These are phyloP conservation scores for Passalora sequoiae DNA, from an alignment of 2,329 filamentous ascomycete species.

Conservation along the genomic window DNA sequence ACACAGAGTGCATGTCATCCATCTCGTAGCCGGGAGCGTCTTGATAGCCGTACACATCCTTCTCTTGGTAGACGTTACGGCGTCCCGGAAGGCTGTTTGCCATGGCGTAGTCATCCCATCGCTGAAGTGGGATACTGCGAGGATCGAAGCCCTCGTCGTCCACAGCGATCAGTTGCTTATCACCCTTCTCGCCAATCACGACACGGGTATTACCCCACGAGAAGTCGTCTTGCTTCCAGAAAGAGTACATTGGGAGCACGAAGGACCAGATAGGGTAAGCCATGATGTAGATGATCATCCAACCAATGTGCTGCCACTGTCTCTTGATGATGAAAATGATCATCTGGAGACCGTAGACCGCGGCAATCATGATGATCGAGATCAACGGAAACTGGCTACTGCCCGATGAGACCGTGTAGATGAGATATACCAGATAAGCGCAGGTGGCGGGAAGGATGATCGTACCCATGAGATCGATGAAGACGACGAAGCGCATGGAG, in stretches of 20 bases:
- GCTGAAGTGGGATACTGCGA: conserved; percentile 83
- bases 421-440: conserved; percentile 82
- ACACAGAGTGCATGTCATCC: conserved; percentile 96
- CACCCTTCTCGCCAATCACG: conserved; percentile 86
- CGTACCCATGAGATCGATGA: conserved; percentile 87
- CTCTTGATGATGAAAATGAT: conserved; percentile 94
- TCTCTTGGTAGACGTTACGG: conserved; percentile 53
- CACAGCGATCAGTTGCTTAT: conserved; percentile 78
- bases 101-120: conserved; percentile 93
- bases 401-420: conserved; percentile 63
- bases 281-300: conserved; percentile 94
- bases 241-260: conserved; percentile 83
- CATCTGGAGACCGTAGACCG: conserved; percentile 94
- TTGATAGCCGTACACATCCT: conserved; percentile 24
- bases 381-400: conserved; percentile 68
- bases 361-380: conserved; percentile 82
- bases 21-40: conserved; percentile 68
- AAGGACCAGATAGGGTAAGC: conserved; percentile 91
- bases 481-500: conserved; percentile 97
- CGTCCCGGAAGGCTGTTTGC: conserved; percentile 85
- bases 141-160: conserved; percentile 97
- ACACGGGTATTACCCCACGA: conserved; percentile 98
- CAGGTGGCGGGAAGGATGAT: conserved; percentile 87
- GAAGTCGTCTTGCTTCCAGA: conserved; percentile 99
- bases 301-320: conserved; percentile 99